phyloP scores from a whole-genome alignment of 2,329 filamentous ascomycete species.

The Xylariaceae sp. region DNA sequence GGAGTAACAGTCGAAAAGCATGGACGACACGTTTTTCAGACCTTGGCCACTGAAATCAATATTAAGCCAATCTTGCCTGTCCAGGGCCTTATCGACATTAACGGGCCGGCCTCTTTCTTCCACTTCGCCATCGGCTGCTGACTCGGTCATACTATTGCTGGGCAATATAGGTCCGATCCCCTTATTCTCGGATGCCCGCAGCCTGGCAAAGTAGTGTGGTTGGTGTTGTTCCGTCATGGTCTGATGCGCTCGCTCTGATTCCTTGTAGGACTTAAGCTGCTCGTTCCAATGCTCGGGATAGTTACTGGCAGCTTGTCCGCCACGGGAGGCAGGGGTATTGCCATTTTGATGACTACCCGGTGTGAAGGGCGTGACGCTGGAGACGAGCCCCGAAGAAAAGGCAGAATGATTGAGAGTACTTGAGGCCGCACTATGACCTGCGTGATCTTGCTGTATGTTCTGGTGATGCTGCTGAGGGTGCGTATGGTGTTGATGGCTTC shows the following conservation, averaged over 20 bases:
- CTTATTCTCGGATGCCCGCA: conserved; percentile 66
- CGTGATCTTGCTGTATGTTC: conserved; percentile 54
- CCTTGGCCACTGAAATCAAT: conserved; percentile 97
- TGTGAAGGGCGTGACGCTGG: conserved; percentile 59
- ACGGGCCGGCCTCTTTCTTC: conserved; percentile 58
- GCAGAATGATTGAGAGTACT: conserved; percentile 56
- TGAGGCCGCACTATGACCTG: conserved; percentile 49
- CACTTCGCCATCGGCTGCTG: conserved; percentile 48
- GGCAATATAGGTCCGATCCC: conserved; percentile 55
- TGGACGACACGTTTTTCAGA: conserved; percentile 71
- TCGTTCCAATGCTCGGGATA: conserved; percentile 75
- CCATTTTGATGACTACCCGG: conserved; percentile 54
- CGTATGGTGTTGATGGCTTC: conserved; percentile 54
- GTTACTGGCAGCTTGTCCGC: conserved; percentile 46
- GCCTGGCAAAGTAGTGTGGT: conserved; percentile 67
- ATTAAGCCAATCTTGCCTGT: conserved; percentile 83
- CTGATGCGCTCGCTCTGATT: conserved; percentile 66
- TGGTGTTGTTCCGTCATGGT: conserved; percentile 66
- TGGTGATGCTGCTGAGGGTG: conserved; percentile 60
- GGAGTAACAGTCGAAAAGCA: conserved; percentile 74
- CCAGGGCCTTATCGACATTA: conserved; percentile 61
- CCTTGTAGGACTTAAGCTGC: conserved; percentile 75
- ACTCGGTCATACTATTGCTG: conserved; percentile 42
- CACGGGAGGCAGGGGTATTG: conserved; percentile 43
- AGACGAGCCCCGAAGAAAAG: conserved; percentile 59